Evolutionary conservation across 192 early-diverging fungal species (phyloP).

Genomic region (Mortierella antarctica): DNA sequence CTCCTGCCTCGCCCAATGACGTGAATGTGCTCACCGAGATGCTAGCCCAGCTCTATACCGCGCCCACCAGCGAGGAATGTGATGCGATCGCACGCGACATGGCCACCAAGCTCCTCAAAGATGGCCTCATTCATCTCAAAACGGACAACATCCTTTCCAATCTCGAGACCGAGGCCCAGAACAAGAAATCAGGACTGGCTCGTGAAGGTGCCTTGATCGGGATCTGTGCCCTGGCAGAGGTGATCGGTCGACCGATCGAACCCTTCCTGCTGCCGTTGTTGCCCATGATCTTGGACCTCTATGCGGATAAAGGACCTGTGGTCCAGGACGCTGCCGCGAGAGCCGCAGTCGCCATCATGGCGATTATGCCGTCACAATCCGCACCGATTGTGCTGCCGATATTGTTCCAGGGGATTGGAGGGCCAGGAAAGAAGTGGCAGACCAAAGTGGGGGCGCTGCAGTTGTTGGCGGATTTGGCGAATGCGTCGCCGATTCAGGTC

Average conservation of each 20-base stretch:
- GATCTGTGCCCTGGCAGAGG: slow-evolving; percentile 69
- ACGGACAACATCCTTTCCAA: slow-evolving; percentile 66
- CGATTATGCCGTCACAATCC: slow-evolving; percentile 57
- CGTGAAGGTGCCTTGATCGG: slow-evolving; percentile 74
- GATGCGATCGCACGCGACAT: slow-evolving; percentile 59
- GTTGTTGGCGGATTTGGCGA: slow-evolving; percentile 55
- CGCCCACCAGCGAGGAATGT: slow-evolving; percentile 62
- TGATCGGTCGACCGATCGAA: slow-evolving; percentile 70
- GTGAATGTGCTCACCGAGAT: slow-evolving; percentile 52
- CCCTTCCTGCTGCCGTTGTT: slow-evolving; percentile 70
- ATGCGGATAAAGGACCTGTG: slow-evolving; percentile 64
- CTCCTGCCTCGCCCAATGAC: slow-evolving; percentile 8
- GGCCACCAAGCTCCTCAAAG: slow-evolving; percentile 53
- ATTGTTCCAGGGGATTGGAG: slow-evolving; percentile 68
- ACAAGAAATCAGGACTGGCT: slow-evolving; percentile 74
- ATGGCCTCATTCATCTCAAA: slow-evolving; percentile 68
- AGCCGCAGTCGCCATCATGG: slow-evolving; percentile 54
- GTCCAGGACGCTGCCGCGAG: slow-evolving; percentile 61
- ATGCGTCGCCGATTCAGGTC: slow-evolving; percentile 60
- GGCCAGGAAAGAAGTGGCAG: slow-evolving; percentile 80
- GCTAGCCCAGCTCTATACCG: slow-evolving; percentile 55
- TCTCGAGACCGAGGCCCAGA: slow-evolving; percentile 65
- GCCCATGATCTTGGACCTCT: slow-evolving; percentile 66
- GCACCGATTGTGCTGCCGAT: slow-evolving; percentile 68
- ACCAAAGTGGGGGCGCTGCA: slow-evolving; percentile 72